Conservation (phyloP, 495 filamentous ascomycete species). For the Glarea lozoyensis region DNA sequence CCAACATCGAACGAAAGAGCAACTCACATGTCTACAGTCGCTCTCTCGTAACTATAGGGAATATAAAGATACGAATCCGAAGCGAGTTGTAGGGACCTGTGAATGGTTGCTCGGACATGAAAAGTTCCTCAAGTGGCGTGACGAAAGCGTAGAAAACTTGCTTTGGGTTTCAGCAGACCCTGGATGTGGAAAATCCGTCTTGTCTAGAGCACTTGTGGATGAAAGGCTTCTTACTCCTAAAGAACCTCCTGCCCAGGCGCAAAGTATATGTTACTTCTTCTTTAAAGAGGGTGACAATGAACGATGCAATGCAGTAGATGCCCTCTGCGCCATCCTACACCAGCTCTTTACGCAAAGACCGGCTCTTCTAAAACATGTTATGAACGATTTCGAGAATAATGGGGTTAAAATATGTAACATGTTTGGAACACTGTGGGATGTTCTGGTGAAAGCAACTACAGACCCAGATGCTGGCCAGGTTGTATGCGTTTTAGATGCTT, state of each 20-base stretch:
- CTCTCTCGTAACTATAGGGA: not conserved
- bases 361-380: slow-evolving; percentile 18
- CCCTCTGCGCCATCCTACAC: slow-evolving; percentile 27
- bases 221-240: slow-evolving; percentile 6
- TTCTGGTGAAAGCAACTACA: slow-evolving; percentile 24
- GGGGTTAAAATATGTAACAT: slow-evolving; percentile 16
- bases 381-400: slow-evolving; percentile 15
- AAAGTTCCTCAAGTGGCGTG: not conserved
- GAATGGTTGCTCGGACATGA: not conserved
- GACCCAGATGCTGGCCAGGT: slow-evolving; percentile 30
- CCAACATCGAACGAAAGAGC: not conserved
- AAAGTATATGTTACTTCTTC: slow-evolving; percentile 21
- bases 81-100: not conserved
- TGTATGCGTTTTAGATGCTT: slow-evolving; percentile 33
- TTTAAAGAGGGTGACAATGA: slow-evolving; percentile 30
- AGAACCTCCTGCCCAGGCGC: slow-evolving; percentile 10
- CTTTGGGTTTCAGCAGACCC: slow-evolving; percentile 33
- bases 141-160: slow-evolving; percentile 13
- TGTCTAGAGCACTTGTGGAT: slow-evolving; percentile 26
- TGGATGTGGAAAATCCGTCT: slow-evolving; percentile 37
- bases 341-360: slow-evolving; percentile 23
- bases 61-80: not conserved
- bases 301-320: slow-evolving; percentile 4
- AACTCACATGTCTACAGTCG: not conserved
- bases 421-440: slow-evolving; percentile 32